Percentiles rank a stretch among this genome's conserved stretches.
Evolutionary conservation across 768 basidiomycete species (phyloP).

Genomic region (Tremella fuciformis): DNA sequence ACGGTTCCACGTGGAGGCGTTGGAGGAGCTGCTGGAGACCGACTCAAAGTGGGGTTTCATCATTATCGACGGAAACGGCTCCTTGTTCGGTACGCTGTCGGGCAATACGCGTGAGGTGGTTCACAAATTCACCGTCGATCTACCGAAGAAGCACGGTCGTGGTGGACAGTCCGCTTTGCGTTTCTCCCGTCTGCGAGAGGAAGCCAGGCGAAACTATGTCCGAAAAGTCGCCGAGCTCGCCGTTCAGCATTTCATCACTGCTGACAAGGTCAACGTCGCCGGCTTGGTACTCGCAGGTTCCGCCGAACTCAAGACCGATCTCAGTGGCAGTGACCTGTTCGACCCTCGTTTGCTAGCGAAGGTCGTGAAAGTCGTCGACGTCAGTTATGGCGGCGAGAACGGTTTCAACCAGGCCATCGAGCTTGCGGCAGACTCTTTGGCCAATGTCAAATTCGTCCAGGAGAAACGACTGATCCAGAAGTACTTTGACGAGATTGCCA

Average conservation of each 20-base stretch:
- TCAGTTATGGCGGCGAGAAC: constrained; percentile 97
- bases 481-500: constrained; percentile 99
- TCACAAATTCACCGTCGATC: constrained; percentile 98
- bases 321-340: constrained; percentile 94
- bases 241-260: constrained; percentile 96
- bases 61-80: constrained; percentile 82
- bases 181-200: constrained; percentile 98
- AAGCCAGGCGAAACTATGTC: constrained; percentile 99
- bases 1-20: constrained; percentile 89
- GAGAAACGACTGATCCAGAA: constrained; percentile 96
- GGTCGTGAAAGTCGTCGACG: constrained; percentile 96
- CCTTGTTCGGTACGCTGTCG: constrained; percentile 89
- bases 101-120: constrained; percentile 96
- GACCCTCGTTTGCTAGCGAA: constrained; percentile 82
- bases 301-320: constrained; percentile 98
- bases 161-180: constrained; percentile 99
- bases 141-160: constrained; percentile 99
- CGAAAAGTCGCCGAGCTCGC: constrained; percentile 96
- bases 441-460: constrained; percentile 99
- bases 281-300: constrained; percentile 94
- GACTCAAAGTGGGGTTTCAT: constrained; percentile 99
- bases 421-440: constrained; percentile 87
- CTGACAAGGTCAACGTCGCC: constrained; percentile 96
- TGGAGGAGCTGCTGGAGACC: constrained; percentile 92
- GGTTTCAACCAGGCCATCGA: constrained; percentile 99